These are phyloP conservation scores for Alectoria sarmentosa DNA, from an alignment of 495 filamentous ascomycete species.

Conservation along the genomic window DNA sequence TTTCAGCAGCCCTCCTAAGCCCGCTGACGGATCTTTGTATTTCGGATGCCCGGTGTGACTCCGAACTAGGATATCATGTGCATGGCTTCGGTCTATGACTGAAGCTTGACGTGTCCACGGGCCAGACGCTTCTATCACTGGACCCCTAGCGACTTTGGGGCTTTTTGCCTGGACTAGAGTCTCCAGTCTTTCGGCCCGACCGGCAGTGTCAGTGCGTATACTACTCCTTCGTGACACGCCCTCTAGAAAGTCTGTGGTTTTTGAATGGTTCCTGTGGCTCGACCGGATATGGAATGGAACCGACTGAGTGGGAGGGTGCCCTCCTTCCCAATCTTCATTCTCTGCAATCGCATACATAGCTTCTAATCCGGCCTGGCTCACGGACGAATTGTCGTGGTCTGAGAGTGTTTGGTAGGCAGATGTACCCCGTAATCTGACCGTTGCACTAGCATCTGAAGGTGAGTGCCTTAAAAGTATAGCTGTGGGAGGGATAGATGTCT, in stretches of 20 bases:
- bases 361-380: constrained; percentile 18
- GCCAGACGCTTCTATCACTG: constrained; percentile 8
- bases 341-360: constrained; percentile 5
- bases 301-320: not conserved
- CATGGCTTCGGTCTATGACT: not conserved
- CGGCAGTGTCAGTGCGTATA: constrained; percentile 11
- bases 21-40: constrained; percentile 7
- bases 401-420: not conserved
- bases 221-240: not conserved
- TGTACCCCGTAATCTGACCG: not conserved
- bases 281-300: not conserved
- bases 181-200: constrained; percentile 16
- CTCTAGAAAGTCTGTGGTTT: not conserved
- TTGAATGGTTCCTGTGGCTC: not conserved
- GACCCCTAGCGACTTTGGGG: not conserved
- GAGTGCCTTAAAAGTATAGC: constrained; percentile 1
- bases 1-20: constrained; percentile 14
- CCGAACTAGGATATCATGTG: constrained; percentile 12
- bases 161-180: constrained; percentile 6
- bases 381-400: constrained; percentile 7
- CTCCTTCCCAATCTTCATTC: not conserved
- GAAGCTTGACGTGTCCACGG: not conserved
- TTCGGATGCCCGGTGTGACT: constrained; percentile 4
- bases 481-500: not conserved
- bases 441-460: not conserved